Base-by-base conservation (phyloP, 768 basidiomycete genomes). In the Panus rudis region DNA sequence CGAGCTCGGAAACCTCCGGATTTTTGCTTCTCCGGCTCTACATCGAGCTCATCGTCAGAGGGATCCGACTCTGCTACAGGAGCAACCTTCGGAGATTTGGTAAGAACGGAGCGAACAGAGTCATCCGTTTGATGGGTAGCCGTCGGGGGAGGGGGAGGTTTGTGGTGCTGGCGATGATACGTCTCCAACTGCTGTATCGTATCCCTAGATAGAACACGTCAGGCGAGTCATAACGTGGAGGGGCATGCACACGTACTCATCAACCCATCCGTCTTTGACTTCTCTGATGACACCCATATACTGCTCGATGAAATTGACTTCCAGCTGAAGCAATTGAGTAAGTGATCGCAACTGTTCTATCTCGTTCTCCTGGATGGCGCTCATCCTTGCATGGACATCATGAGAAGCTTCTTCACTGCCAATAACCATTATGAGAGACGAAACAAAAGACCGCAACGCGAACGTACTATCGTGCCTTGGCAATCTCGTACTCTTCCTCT, bases 341-440 rank as follows among this genome's bases (percentile, higher is more conserved):
- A 96, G 68, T 30, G 85, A 88, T 25, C 74, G 76, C 4, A 86
- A 66, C 51, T 91, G 85, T 22, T 69, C 64, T 21, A 76, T 67
- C 55, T 94, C 91, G 40, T 81, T 79, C 49, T 89, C 82, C 56
- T 90, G 86, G 37, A 96, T 84, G 0, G 71, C 72, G 39, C 77
- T 74, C 73, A 93, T 89, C 27, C 85, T 78, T 3, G 72, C 72
- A n/a, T 79, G 83, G 1, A 93, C 76, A 49, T 93, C 89, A 56
- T 92, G 85, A 7, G 79, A 74, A 0, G 84, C 82, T 62, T 96
- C 91, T 44, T 94, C 90, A 52, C 92, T 92, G 51, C 7, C 39
- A 38, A n/a, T n/a, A n/a, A n/a, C n/a, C n/a, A n/a, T n/a, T n/a
- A n/a, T n/a, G n/a, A 43, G 43, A 20, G 30, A 22, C 5, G 17